A percentile compares a stretch with the other conserved stretches of the same genome.
Evolutionary conservation across 805 yeast genomes (phyloP).

Genomic region (Sugiyamaella floridensis): DNA sequence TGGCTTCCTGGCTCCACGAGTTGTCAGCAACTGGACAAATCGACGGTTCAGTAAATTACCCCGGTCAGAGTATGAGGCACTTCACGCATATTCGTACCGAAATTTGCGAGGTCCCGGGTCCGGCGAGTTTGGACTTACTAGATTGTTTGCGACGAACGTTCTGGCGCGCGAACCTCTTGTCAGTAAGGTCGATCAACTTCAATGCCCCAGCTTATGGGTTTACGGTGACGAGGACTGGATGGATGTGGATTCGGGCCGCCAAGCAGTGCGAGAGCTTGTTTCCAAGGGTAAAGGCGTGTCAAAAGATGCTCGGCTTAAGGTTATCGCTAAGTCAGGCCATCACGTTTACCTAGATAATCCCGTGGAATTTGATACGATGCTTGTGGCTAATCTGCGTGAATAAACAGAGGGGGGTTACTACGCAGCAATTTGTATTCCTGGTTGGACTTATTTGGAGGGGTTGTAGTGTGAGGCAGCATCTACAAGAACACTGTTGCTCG

Average conservation of each 20-base stretch:
- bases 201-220: conserved; percentile 68
- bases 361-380: conserved; percentile 41
- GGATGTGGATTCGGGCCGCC: conserved; percentile 37
- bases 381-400: conserved; percentile 18
- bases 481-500: too few relatives aligned
- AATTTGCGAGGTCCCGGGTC: conserved; percentile 80
- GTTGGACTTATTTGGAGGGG: not conserved
- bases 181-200: conserved; percentile 40
- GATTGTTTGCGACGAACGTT: conserved; percentile 83
- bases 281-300: conserved; percentile 9
- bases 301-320: conserved; percentile 24
- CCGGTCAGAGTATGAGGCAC: conserved; percentile 37
- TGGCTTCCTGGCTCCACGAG: conserved; percentile 71
- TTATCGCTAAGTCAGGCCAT: conserved; percentile 56
- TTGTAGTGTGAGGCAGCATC: not conserved
- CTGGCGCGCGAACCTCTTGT: conserved; percentile 69
- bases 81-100: conserved; percentile 75
- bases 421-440: not conserved
- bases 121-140: conserved; percentile 85
- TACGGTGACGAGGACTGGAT: conserved; percentile 80
- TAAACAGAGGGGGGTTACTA: too few relatives aligned
- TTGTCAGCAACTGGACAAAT: conserved; percentile 85
- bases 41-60: conserved; percentile 62
- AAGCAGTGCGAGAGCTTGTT: conserved; percentile 26
- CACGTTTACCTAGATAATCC: conserved; percentile 63